Evolutionary conservation across 345 rosid species (phyloP).

Genomic region (Noccaea bulbosa): DNA sequence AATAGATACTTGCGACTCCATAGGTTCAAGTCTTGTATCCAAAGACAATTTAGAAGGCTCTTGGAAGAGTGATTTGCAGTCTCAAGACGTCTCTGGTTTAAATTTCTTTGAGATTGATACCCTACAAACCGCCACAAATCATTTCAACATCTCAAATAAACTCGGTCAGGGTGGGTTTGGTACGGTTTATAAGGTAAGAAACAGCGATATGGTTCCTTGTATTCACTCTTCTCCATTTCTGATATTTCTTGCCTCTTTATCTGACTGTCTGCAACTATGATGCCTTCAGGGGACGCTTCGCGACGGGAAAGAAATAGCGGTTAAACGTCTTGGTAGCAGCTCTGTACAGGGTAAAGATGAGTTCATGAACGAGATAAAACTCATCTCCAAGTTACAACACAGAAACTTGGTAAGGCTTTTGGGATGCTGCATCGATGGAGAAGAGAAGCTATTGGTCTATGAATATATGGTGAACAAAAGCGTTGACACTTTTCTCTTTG

Average conservation of each 20-base stretch:
- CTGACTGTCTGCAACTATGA: constrained; percentile 32
- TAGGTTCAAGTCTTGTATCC: constrained; percentile 26
- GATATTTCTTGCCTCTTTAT: constrained; percentile 12
- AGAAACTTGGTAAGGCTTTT: constrained; percentile 66
- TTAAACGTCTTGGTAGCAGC: constrained; percentile 55
- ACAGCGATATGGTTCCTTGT: constrained; percentile 4
- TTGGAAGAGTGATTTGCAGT: constrained; percentile 39
- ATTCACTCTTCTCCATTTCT: background rate
- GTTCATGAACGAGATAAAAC: constrained; percentile 51
- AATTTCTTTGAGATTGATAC: constrained; percentile 37
- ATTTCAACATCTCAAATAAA: constrained; percentile 31
- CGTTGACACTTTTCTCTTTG: constrained; percentile 60
- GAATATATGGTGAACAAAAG: constrained; percentile 68
- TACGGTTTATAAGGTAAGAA: constrained; percentile 42
- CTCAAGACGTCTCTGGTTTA: constrained; percentile 39
- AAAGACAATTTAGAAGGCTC: constrained; percentile 27
- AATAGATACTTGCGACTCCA: constrained; percentile 4
- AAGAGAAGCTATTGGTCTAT: constrained; percentile 62
- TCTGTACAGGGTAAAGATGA: constrained; percentile 56
- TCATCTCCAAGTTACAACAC: constrained; percentile 67
- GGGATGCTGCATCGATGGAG: constrained; percentile 60
- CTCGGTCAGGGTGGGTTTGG: constrained; percentile 49
- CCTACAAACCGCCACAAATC: constrained; percentile 38
- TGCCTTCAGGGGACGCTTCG: constrained; percentile 47
- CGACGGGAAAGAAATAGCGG: constrained; percentile 56